A percentile compares a stretch with the other conserved stretches of the same genome.
Conservation (phyloP, 495 filamentous ascomycete genomes). For the Penicillium arizonense region DNA sequence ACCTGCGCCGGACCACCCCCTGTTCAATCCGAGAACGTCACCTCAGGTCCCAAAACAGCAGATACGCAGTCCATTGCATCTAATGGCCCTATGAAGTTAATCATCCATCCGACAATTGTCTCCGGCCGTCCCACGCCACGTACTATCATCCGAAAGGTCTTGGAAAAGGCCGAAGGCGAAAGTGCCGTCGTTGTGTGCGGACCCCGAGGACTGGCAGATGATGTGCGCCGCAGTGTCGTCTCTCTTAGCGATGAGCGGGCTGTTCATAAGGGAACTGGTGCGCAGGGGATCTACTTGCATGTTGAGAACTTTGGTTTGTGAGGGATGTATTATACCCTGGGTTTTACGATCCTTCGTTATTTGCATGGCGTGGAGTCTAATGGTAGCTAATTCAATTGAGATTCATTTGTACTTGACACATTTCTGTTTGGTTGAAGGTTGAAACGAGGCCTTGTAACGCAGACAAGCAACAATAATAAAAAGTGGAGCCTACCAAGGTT, state of each 20-base stretch:
- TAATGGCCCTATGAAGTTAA: not conserved
- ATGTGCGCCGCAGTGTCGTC: conserved; percentile 65
- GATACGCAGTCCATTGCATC: too few species aligned
- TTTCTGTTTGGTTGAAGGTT: too few species aligned
- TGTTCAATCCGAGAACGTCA: not conserved
- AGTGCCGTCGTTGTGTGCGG: conserved; percentile 83
- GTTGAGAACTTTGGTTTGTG: conserved; percentile 40
- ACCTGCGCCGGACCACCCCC: conserved; percentile 26
- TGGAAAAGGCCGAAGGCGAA: conserved; percentile 79
- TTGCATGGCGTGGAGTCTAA: too few species aligned
- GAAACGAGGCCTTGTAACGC: too few species aligned
- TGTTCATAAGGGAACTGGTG: conserved; percentile 87
- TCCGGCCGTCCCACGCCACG: conserved; percentile 43
- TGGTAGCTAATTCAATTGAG: too few species aligned
- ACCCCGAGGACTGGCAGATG: conserved; percentile 61
- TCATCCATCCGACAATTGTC: conserved; percentile 14
- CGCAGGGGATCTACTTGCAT: conserved; percentile 67
- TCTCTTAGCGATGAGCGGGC: conserved; percentile 79
- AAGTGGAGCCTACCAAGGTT: too few species aligned
- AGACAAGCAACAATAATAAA: too few species aligned
- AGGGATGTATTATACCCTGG: not conserved
- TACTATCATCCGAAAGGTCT: conserved; percentile 48
- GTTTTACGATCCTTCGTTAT: too few species aligned
- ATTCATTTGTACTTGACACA: too few species aligned
- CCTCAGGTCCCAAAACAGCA: not conserved